phyloP scores from a whole-genome alignment of 1,284 basidiomycete species.

The Tranzscheliella williamsii region DNA sequence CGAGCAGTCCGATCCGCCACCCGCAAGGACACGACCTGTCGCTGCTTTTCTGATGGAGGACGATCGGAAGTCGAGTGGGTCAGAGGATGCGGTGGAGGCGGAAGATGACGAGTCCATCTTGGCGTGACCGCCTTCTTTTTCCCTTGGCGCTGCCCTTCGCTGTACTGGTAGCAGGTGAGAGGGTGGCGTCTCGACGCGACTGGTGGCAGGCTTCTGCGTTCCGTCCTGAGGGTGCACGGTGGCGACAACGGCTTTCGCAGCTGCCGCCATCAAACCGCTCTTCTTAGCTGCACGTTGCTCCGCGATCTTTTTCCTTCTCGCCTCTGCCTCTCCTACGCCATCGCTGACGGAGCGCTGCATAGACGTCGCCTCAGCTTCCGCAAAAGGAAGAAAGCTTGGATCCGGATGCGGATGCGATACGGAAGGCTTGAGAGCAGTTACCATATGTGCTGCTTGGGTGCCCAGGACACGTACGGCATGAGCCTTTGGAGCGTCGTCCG shows the following conservation, averaged over 20 bases:
- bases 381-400: constrained; percentile 1
- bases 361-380: background rate
- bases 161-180: no score
- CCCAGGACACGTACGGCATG: constrained; percentile 22
- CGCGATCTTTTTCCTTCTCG: constrained; percentile 39
- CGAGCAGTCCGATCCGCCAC: background rate
- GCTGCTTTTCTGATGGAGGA: no score
- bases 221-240: no score
- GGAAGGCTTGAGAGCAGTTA: constrained; percentile 7
- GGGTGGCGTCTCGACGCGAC: no score
- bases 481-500: constrained; percentile 27
- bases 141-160: background rate
- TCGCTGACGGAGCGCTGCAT: constrained; percentile 21
- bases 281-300: constrained; percentile 41
- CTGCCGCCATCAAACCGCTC: constrained; percentile 10
- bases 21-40: no score
- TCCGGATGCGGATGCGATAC: background rate
- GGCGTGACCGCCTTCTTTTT: constrained; percentile 3
- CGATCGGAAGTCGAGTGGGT: constrained; percentile 4
- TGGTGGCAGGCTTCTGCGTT: no score
- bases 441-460: constrained; percentile 11
- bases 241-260: no score
- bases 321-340: constrained; percentile 10
- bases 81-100: constrained; percentile 11
- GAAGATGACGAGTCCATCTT: constrained; percentile 35